phyloP scores from a whole-genome alignment of 306 rosid species.

The Corylus americana region DNA sequence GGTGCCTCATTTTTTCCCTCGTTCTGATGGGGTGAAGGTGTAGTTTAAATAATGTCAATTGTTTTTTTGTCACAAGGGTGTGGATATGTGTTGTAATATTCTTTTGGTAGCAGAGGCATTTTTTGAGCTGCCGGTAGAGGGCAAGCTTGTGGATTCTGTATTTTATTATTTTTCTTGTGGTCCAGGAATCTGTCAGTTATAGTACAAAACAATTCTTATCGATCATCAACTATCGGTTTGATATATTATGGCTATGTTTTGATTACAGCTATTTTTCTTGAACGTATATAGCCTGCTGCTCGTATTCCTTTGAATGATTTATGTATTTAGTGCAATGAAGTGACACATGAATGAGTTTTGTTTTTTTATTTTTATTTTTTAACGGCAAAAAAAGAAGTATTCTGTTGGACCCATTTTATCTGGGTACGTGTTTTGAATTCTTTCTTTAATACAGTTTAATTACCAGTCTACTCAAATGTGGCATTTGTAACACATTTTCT shows the following conservation, averaged over 20 bases:
- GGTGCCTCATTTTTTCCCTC: constrained; percentile 46
- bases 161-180: constrained; percentile 45
- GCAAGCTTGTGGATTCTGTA: constrained; percentile 57
- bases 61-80: constrained; percentile 51
- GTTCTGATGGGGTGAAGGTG: constrained; percentile 55
- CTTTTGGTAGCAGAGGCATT: constrained; percentile 71
- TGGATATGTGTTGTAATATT: constrained; percentile 65
- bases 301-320: too few relatives aligned
- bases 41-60: constrained; percentile 48
- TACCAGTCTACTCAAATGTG: too few relatives aligned
- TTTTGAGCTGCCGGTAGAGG: constrained; percentile 59
- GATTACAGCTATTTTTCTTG: constrained; percentile 11
- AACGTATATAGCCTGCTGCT: neutral
- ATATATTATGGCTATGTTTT: constrained; percentile 30
- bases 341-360: too few relatives aligned
- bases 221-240: constrained; percentile 18
- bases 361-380: too few relatives aligned
- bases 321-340: too few relatives aligned
- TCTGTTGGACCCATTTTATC: too few relatives aligned
- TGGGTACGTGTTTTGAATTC: too few relatives aligned
- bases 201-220: constrained; percentile 38
- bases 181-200: constrained; percentile 34
- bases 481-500: too few relatives aligned
- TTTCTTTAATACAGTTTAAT: too few relatives aligned
- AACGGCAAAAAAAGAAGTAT: too few relatives aligned